A percentile compares a stretch with the other conserved stretches of the same genome.
phyloP scores from a whole-genome alignment of 345 rosid genomes.

The Fremontodendron californicum region DNA sequence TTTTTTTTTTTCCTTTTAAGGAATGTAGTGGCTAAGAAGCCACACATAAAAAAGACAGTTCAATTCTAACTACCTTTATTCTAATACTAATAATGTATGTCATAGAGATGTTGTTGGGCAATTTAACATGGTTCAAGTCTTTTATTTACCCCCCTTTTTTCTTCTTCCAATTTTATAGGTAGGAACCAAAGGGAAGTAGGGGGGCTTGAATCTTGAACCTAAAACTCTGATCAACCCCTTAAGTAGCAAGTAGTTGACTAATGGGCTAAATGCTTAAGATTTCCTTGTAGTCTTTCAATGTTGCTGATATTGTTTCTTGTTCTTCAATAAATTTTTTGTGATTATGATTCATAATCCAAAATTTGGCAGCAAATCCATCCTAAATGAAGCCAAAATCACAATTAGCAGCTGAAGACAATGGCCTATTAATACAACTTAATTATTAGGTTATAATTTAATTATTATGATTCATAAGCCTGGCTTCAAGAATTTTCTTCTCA shows the following conservation, averaged over 20 bases:
- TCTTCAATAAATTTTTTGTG: neutral
- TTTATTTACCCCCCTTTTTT: too few relatives aligned
- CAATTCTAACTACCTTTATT: neutral
- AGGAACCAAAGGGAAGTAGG: neutral
- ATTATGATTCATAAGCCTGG: too few relatives aligned
- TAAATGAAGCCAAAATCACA: neutral
- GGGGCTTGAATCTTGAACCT: neutral
- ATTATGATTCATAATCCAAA: neutral
- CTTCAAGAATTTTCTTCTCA: conserved; percentile 1
- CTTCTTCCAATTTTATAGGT: neutral
- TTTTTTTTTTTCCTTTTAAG: too few relatives aligned
- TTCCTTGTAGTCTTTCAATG: neutral
- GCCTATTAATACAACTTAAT: neutral
- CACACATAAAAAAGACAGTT: neutral
- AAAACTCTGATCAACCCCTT: neutral
- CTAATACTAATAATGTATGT: neutral
- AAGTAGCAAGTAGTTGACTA: neutral
- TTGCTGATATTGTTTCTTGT: neutral
- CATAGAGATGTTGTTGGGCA: neutral
- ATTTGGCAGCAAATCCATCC: neutral
- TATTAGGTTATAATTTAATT: neutral
- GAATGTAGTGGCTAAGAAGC: too few relatives aligned
- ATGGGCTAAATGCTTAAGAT: neutral
- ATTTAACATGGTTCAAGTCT: neutral
- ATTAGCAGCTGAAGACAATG: neutral